Evolutionary conservation across 2,329 filamentous ascomycete genomes (phyloP).

Genomic region (Hymenoscyphus albidus): DNA sequence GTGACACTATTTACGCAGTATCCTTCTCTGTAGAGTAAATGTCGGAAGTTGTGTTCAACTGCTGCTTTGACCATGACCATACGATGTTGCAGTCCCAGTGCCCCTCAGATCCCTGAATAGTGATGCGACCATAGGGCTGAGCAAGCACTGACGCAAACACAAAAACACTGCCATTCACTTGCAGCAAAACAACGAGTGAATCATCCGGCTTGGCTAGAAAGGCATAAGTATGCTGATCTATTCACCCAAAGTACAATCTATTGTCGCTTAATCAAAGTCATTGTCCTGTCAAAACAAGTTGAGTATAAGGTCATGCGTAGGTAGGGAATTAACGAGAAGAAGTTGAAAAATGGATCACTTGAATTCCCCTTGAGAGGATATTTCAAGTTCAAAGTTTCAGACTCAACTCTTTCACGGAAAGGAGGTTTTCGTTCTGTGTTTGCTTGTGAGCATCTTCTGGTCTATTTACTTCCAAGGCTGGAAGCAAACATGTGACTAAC

Average conservation of each 20-base stretch:
- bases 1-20: too few relatives aligned
- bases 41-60: neutral
- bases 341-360: too few relatives aligned
- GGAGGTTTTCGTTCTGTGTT: neutral
- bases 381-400: too few relatives aligned
- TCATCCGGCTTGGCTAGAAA: neutral
- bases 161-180: too few relatives aligned
- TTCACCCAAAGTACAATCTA: neutral
- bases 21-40: neutral
- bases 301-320: too few relatives aligned
- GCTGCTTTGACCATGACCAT: neutral
- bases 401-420: neutral
- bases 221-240: neutral
- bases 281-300: too few relatives aligned
- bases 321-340: too few relatives aligned
- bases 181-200: neutral
- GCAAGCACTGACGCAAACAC: slow-evolving; percentile 1
- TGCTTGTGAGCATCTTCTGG: neutral
- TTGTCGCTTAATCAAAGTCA: too few relatives aligned
- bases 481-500: neutral
- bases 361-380: too few relatives aligned
- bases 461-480: neutral
- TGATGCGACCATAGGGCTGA: slow-evolving; percentile 9
- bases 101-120: neutral
- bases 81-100: neutral